phyloP scores from a whole-genome alignment of 164 flowering plant species.

The Protea cynaroides region DNA sequence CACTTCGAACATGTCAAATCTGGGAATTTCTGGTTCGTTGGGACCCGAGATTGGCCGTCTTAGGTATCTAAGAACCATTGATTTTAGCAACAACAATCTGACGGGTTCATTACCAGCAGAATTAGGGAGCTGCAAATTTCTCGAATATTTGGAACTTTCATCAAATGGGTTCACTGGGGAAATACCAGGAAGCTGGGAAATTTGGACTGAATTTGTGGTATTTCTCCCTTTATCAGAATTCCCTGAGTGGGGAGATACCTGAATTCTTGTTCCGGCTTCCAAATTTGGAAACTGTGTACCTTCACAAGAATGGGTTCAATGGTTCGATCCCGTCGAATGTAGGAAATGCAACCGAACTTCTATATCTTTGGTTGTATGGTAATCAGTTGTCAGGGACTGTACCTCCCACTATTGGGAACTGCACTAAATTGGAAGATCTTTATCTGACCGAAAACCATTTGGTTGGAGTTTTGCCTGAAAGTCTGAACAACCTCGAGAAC shows the following conservation, averaged over 20 bases:
- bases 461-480: slow-evolving; percentile 21
- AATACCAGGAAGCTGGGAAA: slow-evolving; percentile 30
- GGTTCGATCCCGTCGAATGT: slow-evolving; percentile 23
- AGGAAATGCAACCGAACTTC: too few relatives aligned
- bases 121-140: slow-evolving; percentile 40
- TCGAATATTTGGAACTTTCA: slow-evolving; percentile 36
- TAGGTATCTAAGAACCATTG: slow-evolving; percentile 27
- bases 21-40: slow-evolving; percentile 42
- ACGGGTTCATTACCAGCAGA: slow-evolving; percentile 40
- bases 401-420: slow-evolving; percentile 52
- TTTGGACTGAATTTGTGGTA: slow-evolving; percentile 21
- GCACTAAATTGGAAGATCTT: slow-evolving; percentile 30
- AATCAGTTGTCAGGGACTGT: slow-evolving; percentile 36
- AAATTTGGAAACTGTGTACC: slow-evolving; percentile 18
- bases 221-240: slow-evolving; percentile 34
- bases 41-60: slow-evolving; percentile 52
- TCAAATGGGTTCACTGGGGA: slow-evolving; percentile 34
- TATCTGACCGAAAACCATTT: slow-evolving; percentile 23
- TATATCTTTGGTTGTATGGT: slow-evolving; percentile 17
- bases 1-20: slow-evolving; percentile 29
- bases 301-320: slow-evolving; percentile 29
- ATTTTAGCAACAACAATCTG: slow-evolving; percentile 33
- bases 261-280: slow-evolving; percentile 49
- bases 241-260: slow-evolving; percentile 43
- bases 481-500: slow-evolving; percentile 29